Evolutionary conservation across 768 basidiomycete species (phyloP).

Genomic region (Trametes maxima): DNA sequence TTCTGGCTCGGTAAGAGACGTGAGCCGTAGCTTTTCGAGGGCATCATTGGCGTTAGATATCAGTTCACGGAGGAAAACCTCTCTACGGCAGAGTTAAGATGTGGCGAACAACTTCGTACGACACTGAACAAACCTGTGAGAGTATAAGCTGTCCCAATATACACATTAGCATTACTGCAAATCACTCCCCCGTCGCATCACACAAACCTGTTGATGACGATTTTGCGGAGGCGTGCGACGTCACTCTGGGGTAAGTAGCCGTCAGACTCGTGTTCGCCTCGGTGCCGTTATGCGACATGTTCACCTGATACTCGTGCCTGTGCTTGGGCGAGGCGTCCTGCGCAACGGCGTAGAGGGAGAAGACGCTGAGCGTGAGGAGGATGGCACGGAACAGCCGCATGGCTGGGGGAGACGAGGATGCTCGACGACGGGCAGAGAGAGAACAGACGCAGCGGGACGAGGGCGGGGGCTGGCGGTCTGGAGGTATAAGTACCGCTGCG

Average conservation of each 20-base stretch:
- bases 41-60: conserved; percentile 97
- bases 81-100: conserved; percentile 42
- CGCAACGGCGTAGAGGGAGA: conserved; percentile 48
- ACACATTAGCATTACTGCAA: neutral
- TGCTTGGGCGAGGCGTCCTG: conserved; percentile 52
- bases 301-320: conserved; percentile 74
- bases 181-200: neutral
- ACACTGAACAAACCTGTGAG: conserved; percentile 58
- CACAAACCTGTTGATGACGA: conserved; percentile 82
- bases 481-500: conserved; percentile 16
- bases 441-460: neutral
- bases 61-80: conserved; percentile 86
- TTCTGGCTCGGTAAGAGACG: conserved; percentile 74
- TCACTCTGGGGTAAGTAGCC: conserved; percentile 64
- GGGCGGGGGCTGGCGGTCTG: neutral
- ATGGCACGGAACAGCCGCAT: conserved; percentile 62
- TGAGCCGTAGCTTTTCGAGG: conserved; percentile 89
- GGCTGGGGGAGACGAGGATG: conserved; percentile 20
- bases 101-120: neutral
- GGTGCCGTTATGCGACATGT: neutral
- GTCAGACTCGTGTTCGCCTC: neutral
- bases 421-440: neutral
- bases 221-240: conserved; percentile 88
- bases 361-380: conserved; percentile 49
- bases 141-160: conserved; percentile 65